Percentiles rank a stretch among this genome's conserved stretches.
These are phyloP conservation scores for Pichiaceae sp. DNA, from an alignment of 1,139 yeast genomes.

Conservation along the genomic window DNA sequence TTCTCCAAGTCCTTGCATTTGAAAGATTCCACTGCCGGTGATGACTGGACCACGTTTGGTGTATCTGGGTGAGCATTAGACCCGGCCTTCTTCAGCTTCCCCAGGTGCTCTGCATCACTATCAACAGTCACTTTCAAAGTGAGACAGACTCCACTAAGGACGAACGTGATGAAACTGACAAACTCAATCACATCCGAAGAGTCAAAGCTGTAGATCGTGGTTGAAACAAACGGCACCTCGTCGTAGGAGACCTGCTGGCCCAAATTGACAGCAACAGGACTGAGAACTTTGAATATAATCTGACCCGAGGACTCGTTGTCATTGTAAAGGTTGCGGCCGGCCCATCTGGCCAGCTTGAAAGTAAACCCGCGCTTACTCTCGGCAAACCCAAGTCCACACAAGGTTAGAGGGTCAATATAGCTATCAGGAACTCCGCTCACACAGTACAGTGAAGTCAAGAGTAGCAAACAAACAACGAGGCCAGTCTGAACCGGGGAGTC, in stretches of 20 bases:
- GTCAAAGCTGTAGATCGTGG: slow-evolving; percentile 28
- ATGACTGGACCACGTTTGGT: not conserved
- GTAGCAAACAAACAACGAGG: too few relatives aligned
- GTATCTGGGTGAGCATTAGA: not conserved
- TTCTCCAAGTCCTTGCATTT: slow-evolving; percentile 45
- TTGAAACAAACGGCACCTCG: slow-evolving; percentile 5
- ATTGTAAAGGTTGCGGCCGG: not conserved
- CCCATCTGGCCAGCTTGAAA: not conserved
- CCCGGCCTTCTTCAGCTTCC: not conserved
- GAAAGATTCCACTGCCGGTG: slow-evolving; percentile 15
- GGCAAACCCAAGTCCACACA: slow-evolving; percentile 6
- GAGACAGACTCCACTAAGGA: slow-evolving; percentile 30
- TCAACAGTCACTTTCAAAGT: slow-evolving; percentile 23
- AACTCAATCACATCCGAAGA: slow-evolving; percentile 36
- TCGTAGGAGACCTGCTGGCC: not conserved
- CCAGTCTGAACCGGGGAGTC: too few relatives aligned
- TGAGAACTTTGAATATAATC: not conserved
- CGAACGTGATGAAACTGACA: slow-evolving; percentile 31
- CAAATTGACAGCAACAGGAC: not conserved
- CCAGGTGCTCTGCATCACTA: not conserved
- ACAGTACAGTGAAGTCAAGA: too few relatives aligned
- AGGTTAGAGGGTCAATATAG: too few relatives aligned
- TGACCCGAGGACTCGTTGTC: not conserved
- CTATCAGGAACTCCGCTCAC: too few relatives aligned
- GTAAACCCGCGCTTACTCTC: slow-evolving; percentile 22